Evolutionary conservation across 2,329 filamentous ascomycete species (phyloP), one percentile per base, ranked within the genome.

Genomic region (Arthrobotrys musiformis): DNA sequence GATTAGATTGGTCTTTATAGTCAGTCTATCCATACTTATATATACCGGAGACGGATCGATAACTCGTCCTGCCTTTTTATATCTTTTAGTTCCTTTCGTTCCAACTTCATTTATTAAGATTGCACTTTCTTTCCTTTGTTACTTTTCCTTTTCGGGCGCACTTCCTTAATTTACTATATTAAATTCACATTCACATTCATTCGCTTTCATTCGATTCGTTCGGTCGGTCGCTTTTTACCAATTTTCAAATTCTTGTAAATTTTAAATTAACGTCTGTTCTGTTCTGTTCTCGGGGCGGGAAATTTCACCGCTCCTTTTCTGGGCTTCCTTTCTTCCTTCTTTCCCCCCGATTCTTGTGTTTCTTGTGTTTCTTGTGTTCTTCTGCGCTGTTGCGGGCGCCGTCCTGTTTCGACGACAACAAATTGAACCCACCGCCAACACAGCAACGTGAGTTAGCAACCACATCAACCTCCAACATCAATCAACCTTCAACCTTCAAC

Each of bases 291-390:
- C 30, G 35, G 17, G 40, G 19, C 40, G 40, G 40, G 40, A 42
- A 42, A 42, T 42, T 42, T 62, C 58, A 37, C 46, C 60, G 60
- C 42, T 63, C 60, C 60, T 63, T 63, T 61, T 42, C 30, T 17
- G n/a, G 13, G 22, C 11, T 48, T 50, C 61, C 28, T 24, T n/a
- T n/a, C n/a, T n/a, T n/a, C n/a, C n/a, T n/a, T 22, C 15, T 50
- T 15, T 3, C 46, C 46, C 8, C 19, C 26, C n/a, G 6, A 8
- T 7, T 52, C n/a, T n/a, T 6, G 5, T 26, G 11, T 30, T 15
- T 52, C n/a, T 9, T 52, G 22, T 52, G 5, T n/a, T 15, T 30
- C 26, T 19, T 8, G 3, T 52, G 5, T n/a, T 48, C 19, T n/a
- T 7, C 15, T 48, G 15, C 7, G 7, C 19, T 48, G 44, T 48